These are phyloP conservation scores for Periglandula ipomoeae DNA, from an alignment of 2,329 filamentous ascomycete species.

Conservation along the genomic window DNA sequence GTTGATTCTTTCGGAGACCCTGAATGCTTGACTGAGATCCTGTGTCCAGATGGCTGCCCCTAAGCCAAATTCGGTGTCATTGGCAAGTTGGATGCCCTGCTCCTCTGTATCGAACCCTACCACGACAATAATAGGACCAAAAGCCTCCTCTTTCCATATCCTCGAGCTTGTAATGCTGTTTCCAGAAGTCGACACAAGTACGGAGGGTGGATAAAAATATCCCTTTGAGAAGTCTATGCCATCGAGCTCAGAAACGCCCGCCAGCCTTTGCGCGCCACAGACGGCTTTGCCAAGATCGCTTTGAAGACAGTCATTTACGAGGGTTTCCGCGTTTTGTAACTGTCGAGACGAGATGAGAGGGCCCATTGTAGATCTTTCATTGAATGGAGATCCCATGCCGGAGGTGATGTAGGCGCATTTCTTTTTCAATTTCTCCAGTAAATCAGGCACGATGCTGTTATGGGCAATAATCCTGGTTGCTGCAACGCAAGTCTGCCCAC, in stretches of 20 bases:
- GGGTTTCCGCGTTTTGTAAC: constrained; percentile 57
- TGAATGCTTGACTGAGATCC: constrained; percentile 66
- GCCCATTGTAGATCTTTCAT: constrained; percentile 53
- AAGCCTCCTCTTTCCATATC: constrained; percentile 74
- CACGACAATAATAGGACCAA: constrained; percentile 70
- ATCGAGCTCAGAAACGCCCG: constrained; percentile 38
- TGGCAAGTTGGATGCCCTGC: constrained; percentile 60
- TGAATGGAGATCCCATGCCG: constrained; percentile 48
- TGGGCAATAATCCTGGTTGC: constrained; percentile 70
- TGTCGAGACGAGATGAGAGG: constrained; percentile 52
- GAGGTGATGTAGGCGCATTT: constrained; percentile 48
- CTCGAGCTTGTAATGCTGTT: constrained; percentile 57
- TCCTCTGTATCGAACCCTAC: constrained; percentile 66
- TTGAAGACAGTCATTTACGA: constrained; percentile 55
- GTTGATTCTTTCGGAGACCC: constrained; percentile 60
- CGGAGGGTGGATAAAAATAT: constrained; percentile 75
- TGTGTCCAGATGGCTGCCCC: constrained; percentile 70
- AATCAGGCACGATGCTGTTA: constrained; percentile 53
- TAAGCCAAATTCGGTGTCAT: constrained; percentile 67
- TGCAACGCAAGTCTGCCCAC: constrained; percentile 54
- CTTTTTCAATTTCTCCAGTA: constrained; percentile 54
- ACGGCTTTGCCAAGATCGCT: constrained; percentile 28
- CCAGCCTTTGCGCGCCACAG: constrained; percentile 39
- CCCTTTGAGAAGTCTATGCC: constrained; percentile 42
- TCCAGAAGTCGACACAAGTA: constrained; percentile 46